These are phyloP conservation scores for Acarospora socialis DNA, from an alignment of 2,329 filamentous ascomycete species.

Conservation along the genomic window DNA sequence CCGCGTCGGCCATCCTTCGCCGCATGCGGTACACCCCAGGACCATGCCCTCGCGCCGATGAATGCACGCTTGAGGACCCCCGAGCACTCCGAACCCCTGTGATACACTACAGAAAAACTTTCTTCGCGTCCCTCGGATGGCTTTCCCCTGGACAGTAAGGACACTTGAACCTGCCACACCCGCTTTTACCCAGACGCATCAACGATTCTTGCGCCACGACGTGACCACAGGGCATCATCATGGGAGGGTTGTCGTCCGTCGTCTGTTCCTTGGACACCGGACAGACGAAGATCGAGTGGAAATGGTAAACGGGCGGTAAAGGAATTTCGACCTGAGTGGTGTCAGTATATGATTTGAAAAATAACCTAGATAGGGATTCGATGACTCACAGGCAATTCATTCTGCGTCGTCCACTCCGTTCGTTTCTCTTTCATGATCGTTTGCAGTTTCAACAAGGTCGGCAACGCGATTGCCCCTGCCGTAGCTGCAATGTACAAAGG, in stretches of 20 bases:
- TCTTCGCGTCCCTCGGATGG: slow-evolving; percentile 57
- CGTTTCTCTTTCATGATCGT: slow-evolving; percentile 76
- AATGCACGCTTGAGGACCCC: too few relatives aligned
- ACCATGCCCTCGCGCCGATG: too few relatives aligned
- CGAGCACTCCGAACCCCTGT: too few relatives aligned
- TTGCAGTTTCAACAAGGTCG: slow-evolving; percentile 76
- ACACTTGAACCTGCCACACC: slow-evolving; percentile 75
- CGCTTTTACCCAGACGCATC: slow-evolving; percentile 65
- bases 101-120: slow-evolving; percentile 58
- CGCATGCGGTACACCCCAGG: too few relatives aligned
- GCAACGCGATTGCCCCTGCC: slow-evolving; percentile 81
- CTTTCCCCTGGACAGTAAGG: slow-evolving; percentile 89
- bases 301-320: slow-evolving; percentile 50
- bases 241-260: slow-evolving; percentile 81
- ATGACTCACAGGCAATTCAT: slow-evolving; percentile 76
- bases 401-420: slow-evolving; percentile 85
- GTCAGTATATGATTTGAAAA: slow-evolving; percentile 1
- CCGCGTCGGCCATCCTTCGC: too few relatives aligned
- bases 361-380: slow-evolving; percentile 42
- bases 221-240: slow-evolving; percentile 94
- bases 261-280: slow-evolving; percentile 94
- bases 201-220: slow-evolving; percentile 80
- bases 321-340: slow-evolving; percentile 47
- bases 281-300: slow-evolving; percentile 95
- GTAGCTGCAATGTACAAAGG: slow-evolving; percentile 88